These are phyloP conservation scores for Fusarium piperis DNA, from an alignment of 2,329 filamentous ascomycete species.

Conservation along the genomic window DNA sequence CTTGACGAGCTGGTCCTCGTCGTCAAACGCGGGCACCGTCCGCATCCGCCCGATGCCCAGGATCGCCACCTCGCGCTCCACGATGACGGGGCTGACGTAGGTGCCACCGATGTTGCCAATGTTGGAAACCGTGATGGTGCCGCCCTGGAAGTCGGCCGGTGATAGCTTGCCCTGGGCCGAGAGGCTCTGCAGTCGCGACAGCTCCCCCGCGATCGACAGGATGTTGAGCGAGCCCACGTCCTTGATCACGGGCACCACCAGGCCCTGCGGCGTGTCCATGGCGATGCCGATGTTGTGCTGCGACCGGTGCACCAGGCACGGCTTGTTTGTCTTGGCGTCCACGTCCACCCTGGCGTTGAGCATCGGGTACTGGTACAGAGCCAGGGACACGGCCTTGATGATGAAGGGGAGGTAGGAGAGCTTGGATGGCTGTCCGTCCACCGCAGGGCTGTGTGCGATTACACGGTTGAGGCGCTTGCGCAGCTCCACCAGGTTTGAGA, in stretches of 20 bases:
- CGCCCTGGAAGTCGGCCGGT: slow-evolving; percentile 79
- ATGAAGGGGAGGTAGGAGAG: slow-evolving; percentile 94
- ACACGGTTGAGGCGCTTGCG: slow-evolving; percentile 78
- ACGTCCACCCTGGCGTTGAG: slow-evolving; percentile 87
- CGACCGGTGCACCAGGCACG: slow-evolving; percentile 78
- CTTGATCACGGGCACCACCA: slow-evolving; percentile 91
- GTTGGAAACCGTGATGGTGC: slow-evolving; percentile 95
- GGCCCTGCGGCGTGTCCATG: slow-evolving; percentile 89
- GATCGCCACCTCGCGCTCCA: slow-evolving; percentile 91
- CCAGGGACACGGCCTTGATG: slow-evolving; percentile 91
- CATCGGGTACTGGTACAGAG: slow-evolving; percentile 82
- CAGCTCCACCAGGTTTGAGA: slow-evolving; percentile 77
- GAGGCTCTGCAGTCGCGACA: slow-evolving; percentile 76
- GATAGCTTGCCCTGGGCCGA: slow-evolving; percentile 80
- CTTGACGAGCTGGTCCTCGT: slow-evolving; percentile 69
- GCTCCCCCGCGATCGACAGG: slow-evolving; percentile 78
- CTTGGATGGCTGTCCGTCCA: slow-evolving; percentile 66
- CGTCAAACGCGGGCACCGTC: slow-evolving; percentile 81
- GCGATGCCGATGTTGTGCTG: slow-evolving; percentile 96
- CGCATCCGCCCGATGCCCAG: slow-evolving; percentile 86
- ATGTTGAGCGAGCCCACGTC: slow-evolving; percentile 83
- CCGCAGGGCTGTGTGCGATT: slow-evolving; percentile 55
- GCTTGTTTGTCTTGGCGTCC: slow-evolving; percentile 66
- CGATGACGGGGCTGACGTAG: slow-evolving; percentile 90
- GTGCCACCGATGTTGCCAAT: slow-evolving; percentile 95